phyloP scores from a whole-genome alignment of 2,329 filamentous ascomycete species.

The Cryoendolithus antarcticus region DNA sequence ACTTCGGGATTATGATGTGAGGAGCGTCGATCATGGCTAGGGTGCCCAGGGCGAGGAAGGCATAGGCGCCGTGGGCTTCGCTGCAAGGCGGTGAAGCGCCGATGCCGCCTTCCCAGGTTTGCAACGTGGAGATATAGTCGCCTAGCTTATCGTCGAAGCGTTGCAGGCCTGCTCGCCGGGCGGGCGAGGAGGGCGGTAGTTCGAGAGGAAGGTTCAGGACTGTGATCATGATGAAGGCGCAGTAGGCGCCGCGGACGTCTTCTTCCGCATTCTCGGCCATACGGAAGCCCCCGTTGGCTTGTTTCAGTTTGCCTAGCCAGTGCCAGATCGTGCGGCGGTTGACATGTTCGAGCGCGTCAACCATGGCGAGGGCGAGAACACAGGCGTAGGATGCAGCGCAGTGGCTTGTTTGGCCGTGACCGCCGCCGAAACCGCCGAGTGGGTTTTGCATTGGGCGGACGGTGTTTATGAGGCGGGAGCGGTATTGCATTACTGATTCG shows the following conservation, averaged over 20 bases:
- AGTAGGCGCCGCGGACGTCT: constrained; percentile 90
- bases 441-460: constrained; percentile 71
- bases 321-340: constrained; percentile 80
- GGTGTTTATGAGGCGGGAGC: constrained; percentile 54
- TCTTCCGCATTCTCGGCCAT: constrained; percentile 80
- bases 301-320: constrained; percentile 83
- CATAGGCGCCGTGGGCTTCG: constrained; percentile 93
- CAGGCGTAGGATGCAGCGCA: constrained; percentile 80
- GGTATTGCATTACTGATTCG: constrained; percentile 55
- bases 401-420: constrained; percentile 83
- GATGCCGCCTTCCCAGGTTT: constrained; percentile 92
- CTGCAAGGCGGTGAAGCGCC: constrained; percentile 63
- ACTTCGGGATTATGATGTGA: constrained; percentile 60
- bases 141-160: constrained; percentile 61
- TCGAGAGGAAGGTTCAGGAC: constrained; percentile 73
- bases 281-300: constrained; percentile 77
- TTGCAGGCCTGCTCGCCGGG: constrained; percentile 47
- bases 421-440: constrained; percentile 79
- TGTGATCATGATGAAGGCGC: constrained; percentile 72
- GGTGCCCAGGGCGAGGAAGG: constrained; percentile 85
- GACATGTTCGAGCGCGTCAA: constrained; percentile 64
- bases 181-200: constrained; percentile 61
- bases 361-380: constrained; percentile 63
- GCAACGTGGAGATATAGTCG: constrained; percentile 74
- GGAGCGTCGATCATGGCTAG: constrained; percentile 76